Base-by-base conservation (phyloP, 2,329 filamentous ascomycete genomes). In the Bipolaris zeicola region DNA sequence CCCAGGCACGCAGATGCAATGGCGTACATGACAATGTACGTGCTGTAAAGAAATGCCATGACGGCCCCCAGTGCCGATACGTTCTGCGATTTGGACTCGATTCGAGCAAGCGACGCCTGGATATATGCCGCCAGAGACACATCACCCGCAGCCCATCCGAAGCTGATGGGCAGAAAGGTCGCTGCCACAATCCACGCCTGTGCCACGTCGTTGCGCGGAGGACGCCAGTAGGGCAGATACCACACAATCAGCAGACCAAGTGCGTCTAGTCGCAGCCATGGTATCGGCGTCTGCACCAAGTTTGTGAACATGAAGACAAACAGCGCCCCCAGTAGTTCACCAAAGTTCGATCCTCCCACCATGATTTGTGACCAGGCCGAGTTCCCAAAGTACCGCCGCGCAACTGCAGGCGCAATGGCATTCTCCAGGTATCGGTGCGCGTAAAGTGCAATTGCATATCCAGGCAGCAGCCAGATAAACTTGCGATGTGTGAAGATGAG, bases 91-190 rank as follows among this genome's bases (percentile, higher is more conserved):
- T 78, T 71, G 8, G 72, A 72, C 60, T 82, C 81, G 24, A 79
- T 71, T 22, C 79, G 73, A 0, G 78, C 74, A n/a, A 83, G 74
- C 5, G 78, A 78, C 3, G 81, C 79, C 64, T 83, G 81, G 46
- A 83, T 81, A 63, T 82, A 83, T 1, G 81, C 81, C 1, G 79
- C 78, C 0, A 83, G 76, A 3, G 79, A 81, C 13, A 83, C 80
- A 51, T 83, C 81, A 13, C 81, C 80, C 3, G 81, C 81, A 0
- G 81, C 81, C 81, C 81, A 83, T 18, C 80, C 80, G 48, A 82
- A 81, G 47, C 67, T 70, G 20, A 68, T 67, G 1, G 80, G 80
- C 20, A 81, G 68, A 55, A 82, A 80, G 0, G 79, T 79, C 2
- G 76, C 79, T 2, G 76, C 79, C 22, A 78, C 75, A 14, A 79